These are phyloP conservation scores for Incumbomyces delicatus DNA, from an alignment of 2,329 filamentous ascomycete genomes.

Conservation along the genomic window DNA sequence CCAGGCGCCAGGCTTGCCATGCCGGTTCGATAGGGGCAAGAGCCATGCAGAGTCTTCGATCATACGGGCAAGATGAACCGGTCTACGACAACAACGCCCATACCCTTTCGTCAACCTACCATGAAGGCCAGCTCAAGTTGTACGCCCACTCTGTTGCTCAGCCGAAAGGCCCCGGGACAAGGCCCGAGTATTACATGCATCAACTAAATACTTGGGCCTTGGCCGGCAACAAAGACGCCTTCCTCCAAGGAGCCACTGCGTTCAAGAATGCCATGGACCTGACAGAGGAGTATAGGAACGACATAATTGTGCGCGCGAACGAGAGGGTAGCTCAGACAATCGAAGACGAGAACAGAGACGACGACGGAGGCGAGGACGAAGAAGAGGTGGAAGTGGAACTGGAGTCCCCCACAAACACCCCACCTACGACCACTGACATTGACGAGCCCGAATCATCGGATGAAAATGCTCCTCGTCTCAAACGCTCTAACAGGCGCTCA, in stretches of 20 bases:
- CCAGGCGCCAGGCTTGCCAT: slow-evolving; percentile 28
- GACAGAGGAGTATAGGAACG: slow-evolving; percentile 29
- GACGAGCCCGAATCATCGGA: too few species aligned
- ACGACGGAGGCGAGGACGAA: too few species aligned
- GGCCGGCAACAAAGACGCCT: slow-evolving; percentile 23
- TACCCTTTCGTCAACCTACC: slow-evolving; percentile 32
- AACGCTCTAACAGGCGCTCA: too few species aligned
- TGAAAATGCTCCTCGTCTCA: too few species aligned
- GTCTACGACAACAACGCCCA: slow-evolving; percentile 32
- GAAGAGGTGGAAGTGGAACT: too few species aligned
- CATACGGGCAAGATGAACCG: slow-evolving; percentile 24
- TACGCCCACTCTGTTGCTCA: slow-evolving; percentile 30
- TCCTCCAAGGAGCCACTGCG: slow-evolving; percentile 27
- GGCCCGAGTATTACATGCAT: slow-evolving; percentile 34
- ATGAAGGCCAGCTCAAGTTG: slow-evolving; percentile 29
- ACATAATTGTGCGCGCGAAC: slow-evolving; percentile 25
- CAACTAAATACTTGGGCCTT: slow-evolving; percentile 24
- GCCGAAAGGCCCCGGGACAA: slow-evolving; percentile 23
- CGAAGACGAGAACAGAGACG: too few species aligned
- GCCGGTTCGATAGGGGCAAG: slow-evolving; percentile 29
- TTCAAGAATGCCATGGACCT: slow-evolving; percentile 33
- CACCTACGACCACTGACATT: too few species aligned
- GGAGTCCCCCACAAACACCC: too few species aligned
- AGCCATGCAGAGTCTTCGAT: slow-evolving; percentile 23
- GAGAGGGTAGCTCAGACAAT: too few species aligned